Evolutionary conservation across 192 early-diverging fungal genomes (phyloP).

Genomic region (Funneliformis mosseae): DNA sequence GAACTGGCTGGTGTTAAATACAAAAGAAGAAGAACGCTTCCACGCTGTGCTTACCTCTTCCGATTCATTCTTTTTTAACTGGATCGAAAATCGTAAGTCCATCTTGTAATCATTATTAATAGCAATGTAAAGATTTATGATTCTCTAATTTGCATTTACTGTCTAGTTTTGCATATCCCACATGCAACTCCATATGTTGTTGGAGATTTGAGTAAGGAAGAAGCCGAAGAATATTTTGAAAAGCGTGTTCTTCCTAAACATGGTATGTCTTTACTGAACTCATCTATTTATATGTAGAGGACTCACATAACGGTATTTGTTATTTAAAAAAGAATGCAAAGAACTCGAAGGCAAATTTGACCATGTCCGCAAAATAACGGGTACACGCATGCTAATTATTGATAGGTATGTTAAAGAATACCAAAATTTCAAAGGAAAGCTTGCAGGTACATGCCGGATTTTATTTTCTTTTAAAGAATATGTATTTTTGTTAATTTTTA

Average conservation of each 20-base stretch:
- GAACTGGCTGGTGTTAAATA: neutral
- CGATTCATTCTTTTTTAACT: conserved; percentile 1
- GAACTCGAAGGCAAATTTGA: too few species aligned
- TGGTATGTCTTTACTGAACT: conserved; percentile 17
- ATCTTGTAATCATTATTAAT: conserved; percentile 27
- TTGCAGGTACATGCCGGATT: neutral
- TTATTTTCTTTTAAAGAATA: too few species aligned
- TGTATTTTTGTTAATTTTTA: too few species aligned
- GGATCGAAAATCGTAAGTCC: neutral
- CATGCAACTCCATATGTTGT: conserved; percentile 27
- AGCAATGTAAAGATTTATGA: conserved; percentile 21
- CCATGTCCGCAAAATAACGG: too few species aligned
- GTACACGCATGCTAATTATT: neutral
- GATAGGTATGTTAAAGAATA: conserved; percentile 17
- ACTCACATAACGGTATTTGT: neutral
- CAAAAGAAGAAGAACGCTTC: neutral
- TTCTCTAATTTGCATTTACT: conserved; percentile 23
- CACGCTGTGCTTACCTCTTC: neutral
- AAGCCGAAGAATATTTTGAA: conserved; percentile 28
- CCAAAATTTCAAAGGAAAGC: neutral
- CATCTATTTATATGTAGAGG: conserved; percentile 24
- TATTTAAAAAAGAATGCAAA: neutral
- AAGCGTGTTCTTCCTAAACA: conserved; percentile 16
- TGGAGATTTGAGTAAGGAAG: conserved; percentile 20
- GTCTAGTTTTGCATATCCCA: conserved; percentile 16